Base-by-base conservation (phyloP, 2,329 filamentous ascomycete genomes). In the Exophiala sp. region DNA sequence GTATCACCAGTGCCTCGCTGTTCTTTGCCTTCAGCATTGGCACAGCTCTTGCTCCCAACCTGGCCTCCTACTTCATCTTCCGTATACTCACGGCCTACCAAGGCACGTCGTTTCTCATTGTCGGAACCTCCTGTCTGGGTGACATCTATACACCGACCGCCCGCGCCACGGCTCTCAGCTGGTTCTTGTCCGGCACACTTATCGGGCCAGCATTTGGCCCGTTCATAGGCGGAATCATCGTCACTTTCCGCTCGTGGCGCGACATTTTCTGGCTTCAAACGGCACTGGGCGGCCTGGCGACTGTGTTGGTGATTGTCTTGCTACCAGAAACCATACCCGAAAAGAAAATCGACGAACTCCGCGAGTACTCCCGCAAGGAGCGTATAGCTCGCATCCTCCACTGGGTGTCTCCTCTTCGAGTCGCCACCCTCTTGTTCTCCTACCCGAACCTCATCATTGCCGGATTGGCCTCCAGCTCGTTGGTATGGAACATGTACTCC, bases 191-290 rank as follows among this genome's bases (percentile, higher is more conserved):
- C 0, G 85, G 85, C 0, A 86, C 82, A 0, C 70, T 89, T 0
- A 79, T 88, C 39, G 86, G 85, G 0, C 85, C 86, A 5, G 82
- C 81, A 0, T 73, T 85, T 61, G 84, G 85, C 1, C 68, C 69
- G 8, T 85, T 88, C 60, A 71, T 89, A 8, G 80, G 86, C 47
- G 86, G 85, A 19, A 81, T 88, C 38, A 86, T 91, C 43, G 83
- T 89, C 13, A 89, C 85, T 0, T 88, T 81, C 65, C 73, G 75
- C 5, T 78, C 75, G 1, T 91, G 86, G 86, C 75, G 84, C 14
- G 78, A 79, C 35, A 87, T 89, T 46, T 89, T 88, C 69, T 89
- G 84, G 81, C 71, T 90, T 0, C 85, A 89, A 62, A 80, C 82
- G 0, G 85, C 77, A 0, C 72, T 88, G 4, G 82, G 81, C 0